Base-by-base conservation (phyloP, 1,284 basidiomycete genomes). In the Heterobasidion irregulare region DNA sequence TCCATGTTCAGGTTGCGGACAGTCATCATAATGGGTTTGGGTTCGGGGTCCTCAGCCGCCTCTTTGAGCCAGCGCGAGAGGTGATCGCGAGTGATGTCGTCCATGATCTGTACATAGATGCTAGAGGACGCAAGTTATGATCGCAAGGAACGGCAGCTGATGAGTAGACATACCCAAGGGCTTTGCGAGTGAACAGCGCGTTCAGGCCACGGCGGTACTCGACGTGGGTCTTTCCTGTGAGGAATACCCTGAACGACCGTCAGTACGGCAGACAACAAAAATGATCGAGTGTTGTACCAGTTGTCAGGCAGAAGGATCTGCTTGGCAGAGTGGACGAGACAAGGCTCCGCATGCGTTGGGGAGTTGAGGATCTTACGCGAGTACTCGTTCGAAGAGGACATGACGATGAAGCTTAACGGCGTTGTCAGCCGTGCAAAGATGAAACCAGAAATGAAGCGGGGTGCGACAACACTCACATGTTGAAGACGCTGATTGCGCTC, bases 1-100 rank as follows among this genome's bases (percentile, higher is more conserved):
- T 95, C 91, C 95, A 99, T 98, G 77, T 99, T 99, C 62, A 98
- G 77, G 67, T 91, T 84, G 58, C 97, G 92, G 68, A 93, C 89
- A 38, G 78, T 80, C 83, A 90, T 86, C 94, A 97, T 97, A 76
- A 95, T 90, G 6, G 83, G 73, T 63, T 81, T 74, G 19, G 86
- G 75, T 1, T 75, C 68, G 1, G 77, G 62, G 56, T 78, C 72
- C 52, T 74, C 72, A 35, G 75, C 74, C 32, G 79, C 75, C 0
- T 73, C 72, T n/a, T 72, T 73, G 47, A 91, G 78, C 93, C 93
- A 96, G 62, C 75, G 63, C 50, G 72, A 68, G 64, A 94, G 83
- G 71, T 93, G 86, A 62, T 83, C 77, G 62, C 91, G 88, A 64
- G 94, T 82, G 64, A 98, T 89, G 53, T 69, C 63, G 68, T 99